Evolutionary conservation across 202 grass and related monocot species (phyloP).

Genomic region (Musa balbisiana): DNA sequence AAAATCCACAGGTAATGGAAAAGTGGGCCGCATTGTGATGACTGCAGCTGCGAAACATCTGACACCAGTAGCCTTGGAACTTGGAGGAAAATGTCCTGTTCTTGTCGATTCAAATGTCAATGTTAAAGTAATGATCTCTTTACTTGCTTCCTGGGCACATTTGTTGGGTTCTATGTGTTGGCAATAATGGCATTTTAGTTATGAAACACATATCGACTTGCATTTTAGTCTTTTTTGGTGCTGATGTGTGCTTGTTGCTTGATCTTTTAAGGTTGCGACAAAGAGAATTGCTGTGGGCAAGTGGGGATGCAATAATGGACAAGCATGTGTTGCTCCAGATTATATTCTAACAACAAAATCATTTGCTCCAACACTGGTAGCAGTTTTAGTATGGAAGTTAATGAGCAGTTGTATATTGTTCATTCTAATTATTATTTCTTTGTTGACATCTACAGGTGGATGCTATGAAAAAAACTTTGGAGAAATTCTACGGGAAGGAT

Average conservation of each 20-base stretch:
- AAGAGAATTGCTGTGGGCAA: slow-evolving; percentile 87
- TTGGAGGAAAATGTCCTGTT: slow-evolving; percentile 94
- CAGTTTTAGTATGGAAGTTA: background rate
- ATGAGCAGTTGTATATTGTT: too few species aligned
- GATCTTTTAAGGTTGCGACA: slow-evolving; percentile 38
- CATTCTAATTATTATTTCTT: background rate
- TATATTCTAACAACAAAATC: slow-evolving; percentile 89
- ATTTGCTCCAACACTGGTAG: slow-evolving; percentile 71
- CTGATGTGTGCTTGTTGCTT: background rate
- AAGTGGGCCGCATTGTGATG: slow-evolving; percentile 70
- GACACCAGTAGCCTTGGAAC: slow-evolving; percentile 78
- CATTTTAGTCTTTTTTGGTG: too few species aligned
- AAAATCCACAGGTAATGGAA: slow-evolving; percentile 46
- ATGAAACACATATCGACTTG: too few species aligned
- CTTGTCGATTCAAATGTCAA: slow-evolving; percentile 68
- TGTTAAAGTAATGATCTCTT: slow-evolving; percentile 50
- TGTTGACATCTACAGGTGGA: background rate
- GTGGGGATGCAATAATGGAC: slow-evolving; percentile 94
- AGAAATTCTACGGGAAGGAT: slow-evolving; percentile 8
- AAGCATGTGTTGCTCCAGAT: slow-evolving; percentile 93
- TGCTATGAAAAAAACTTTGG: slow-evolving; percentile 2
- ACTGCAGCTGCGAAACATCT: slow-evolving; percentile 74
- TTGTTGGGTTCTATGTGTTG: background rate
- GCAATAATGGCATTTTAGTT: background rate
- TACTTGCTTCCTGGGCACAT: background rate